A percentile compares a stretch with the other conserved stretches of the same genome.
phyloP scores from a whole-genome alignment of 163 green algal species.

The Chlorella variabilis region DNA sequence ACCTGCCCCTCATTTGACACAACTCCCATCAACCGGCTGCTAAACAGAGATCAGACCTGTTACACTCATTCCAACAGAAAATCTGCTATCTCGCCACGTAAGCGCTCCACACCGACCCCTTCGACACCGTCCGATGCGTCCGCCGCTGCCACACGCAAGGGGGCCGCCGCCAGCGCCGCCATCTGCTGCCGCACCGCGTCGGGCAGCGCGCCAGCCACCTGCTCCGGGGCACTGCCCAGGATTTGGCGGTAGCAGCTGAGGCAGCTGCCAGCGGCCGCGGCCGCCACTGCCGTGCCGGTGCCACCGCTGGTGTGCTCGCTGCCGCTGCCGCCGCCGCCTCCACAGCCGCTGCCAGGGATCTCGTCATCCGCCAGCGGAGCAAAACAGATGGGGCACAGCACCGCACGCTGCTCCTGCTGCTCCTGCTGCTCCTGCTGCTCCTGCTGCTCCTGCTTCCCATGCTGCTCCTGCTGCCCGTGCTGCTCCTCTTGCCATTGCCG shows the following conservation, averaged over 20 bases:
- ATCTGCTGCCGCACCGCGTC: not conserved
- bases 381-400: conserved; percentile 45
- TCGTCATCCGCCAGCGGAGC: conserved; percentile 47
- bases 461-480: not conserved
- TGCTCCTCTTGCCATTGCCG: not conserved
- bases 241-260: conserved; percentile 34
- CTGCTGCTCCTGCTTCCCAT: not conserved
- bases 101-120: not conserved
- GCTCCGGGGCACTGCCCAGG: not conserved
- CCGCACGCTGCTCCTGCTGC: not conserved
- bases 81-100: conserved; percentile 27
- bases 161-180: not conserved
- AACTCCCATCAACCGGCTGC: too few relatives aligned
- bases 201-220: not conserved
- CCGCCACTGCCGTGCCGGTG: not conserved
- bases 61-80: conserved; percentile 37
- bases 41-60: too few relatives aligned
- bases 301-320: conserved; percentile 32
- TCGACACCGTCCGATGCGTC: not conserved
- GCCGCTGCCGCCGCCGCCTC: not conserved
- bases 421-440: not conserved
- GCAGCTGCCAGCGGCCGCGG: not conserved
- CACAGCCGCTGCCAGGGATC: conserved; percentile 7
- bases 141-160: not conserved
- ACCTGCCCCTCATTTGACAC: too few relatives aligned